Evolutionary conservation across 2,329 filamentous ascomycete genomes (phyloP), one percentile per base, ranked within the genome.

Genomic region (Cercospora berteroae): DNA sequence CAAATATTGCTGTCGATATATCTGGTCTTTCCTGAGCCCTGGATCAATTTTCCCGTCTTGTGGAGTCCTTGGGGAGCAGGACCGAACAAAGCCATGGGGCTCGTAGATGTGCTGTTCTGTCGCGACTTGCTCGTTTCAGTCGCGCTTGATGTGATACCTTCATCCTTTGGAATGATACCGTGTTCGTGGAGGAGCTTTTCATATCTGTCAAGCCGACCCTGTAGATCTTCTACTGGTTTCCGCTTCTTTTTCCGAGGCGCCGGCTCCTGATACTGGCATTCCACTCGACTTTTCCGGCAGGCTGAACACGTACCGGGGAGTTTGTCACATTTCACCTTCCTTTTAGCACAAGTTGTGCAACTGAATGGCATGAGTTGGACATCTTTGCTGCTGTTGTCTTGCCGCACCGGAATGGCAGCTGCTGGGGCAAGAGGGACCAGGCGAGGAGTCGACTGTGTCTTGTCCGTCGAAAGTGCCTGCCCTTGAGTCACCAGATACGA

Each of bases 211-310:
- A 82, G 73, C 27, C 73, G 74, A 60, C 81, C 79, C n/a, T 75
- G 67, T 10, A 77, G 50, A 29, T 76, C 74, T 25, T 76, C 75
- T 50, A 70, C 74, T 20, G 72, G 73, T 60, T 79, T 79, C 20
- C 78, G 74, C 69, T 81, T 83, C 23, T 79, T 75, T 63, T 77
- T 77, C 10, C 80, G 77, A 18, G 80, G 78, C 3, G 72, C 71
- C 1, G 80, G 81, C 18, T 77, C 75, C 65, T 79, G 77, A 52
- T 83, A 84, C 6, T 76, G 29, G 67, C 82, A 84, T 13, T 79
- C 72, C 3, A 80, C 69, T 56, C 77, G 76, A 16, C 69, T 67
- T 65, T 77, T 79, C 9, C 67, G 69, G 67, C 79, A 81, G 25
- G 75, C 75, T 3, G 75, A 74, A 69, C 79, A 81, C 12, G 69